These are phyloP conservation scores for Lactuca saligna DNA, from an alignment of 129 eudicot genomes.

Conservation along the genomic window DNA sequence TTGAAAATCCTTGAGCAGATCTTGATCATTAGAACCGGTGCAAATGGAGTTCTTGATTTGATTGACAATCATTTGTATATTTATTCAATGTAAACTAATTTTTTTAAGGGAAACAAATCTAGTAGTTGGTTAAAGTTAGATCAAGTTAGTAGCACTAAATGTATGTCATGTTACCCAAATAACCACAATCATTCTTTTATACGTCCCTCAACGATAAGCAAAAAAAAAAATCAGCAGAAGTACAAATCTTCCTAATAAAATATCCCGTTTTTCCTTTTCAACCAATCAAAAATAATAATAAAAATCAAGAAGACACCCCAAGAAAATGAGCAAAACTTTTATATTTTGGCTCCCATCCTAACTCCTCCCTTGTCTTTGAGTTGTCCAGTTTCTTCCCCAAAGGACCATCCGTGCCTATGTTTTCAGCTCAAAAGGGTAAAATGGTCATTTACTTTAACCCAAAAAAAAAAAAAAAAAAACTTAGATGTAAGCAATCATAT, in stretches of 20 bases:
- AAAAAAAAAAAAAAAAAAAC: no score
- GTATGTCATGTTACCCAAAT: conserved; percentile 16
- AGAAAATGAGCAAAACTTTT: conserved; percentile 79
- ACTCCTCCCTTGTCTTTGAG: conserved; percentile 64
- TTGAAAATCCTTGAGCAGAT: no score
- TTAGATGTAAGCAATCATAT: no score
- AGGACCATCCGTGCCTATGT: conserved; percentile 70
- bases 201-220: conserved; percentile 7
- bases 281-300: conserved; percentile 10
- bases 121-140: not conserved
- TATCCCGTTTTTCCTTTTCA: conserved; percentile 18
- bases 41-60: no score
- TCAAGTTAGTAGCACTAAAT: conserved; percentile 13
- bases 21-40: no score
- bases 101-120: not conserved
- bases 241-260: conserved; percentile 16
- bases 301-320: conserved; percentile 39
- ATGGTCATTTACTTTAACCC: not conserved
- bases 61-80: not conserved
- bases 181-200: conserved; percentile 20
- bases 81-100: not conserved
- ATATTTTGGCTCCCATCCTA: conserved; percentile 91
- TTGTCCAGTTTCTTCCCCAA: conserved; percentile 86
- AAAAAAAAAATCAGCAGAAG: no score
- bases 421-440: not conserved